These are phyloP conservation scores for Cordia subcordata DNA, from an alignment of 257 asterid genomes.

Conservation along the genomic window DNA sequence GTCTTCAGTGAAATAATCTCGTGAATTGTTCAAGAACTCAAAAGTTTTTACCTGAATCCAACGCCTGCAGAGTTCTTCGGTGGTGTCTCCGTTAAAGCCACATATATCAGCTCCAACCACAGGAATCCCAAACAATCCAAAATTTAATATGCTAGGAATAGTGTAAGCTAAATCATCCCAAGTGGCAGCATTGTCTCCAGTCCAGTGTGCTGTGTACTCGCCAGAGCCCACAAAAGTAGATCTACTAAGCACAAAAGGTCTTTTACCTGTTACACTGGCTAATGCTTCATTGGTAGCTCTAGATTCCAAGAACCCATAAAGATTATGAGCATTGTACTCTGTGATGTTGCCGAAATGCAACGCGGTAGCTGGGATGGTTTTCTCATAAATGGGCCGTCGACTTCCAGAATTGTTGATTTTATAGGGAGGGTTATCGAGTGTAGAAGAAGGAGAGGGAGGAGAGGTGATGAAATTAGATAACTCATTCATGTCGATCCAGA, in stretches of 20 bases:
- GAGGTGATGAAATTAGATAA: constrained; percentile 70
- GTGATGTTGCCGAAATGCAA: constrained; percentile 52
- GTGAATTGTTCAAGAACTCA: not conserved
- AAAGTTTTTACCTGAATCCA: constrained; percentile 52
- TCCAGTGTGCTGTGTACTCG: constrained; percentile 89
- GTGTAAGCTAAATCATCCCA: constrained; percentile 82
- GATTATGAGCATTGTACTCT: constrained; percentile 75
- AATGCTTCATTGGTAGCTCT: constrained; percentile 66
- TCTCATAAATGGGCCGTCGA: constrained; percentile 35
- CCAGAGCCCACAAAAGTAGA: constrained; percentile 92
- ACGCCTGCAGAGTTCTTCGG: constrained; percentile 86
- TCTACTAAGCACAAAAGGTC: constrained; percentile 85
- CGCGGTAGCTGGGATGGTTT: constrained; percentile 64
- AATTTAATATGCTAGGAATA: constrained; percentile 64
- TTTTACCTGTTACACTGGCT: constrained; percentile 39
- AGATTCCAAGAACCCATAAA: constrained; percentile 74
- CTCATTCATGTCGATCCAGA: constrained; percentile 98
- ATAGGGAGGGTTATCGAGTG: constrained; percentile 73
- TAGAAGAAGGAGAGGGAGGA: constrained; percentile 48
- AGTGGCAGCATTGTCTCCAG: constrained; percentile 86
- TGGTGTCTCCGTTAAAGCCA: constrained; percentile 61
- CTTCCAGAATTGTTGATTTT: constrained; percentile 64
- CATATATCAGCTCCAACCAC: constrained; percentile 99
- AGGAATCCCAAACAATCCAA: constrained; percentile 81
- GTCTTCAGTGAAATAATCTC: no score